A percentile compares a stretch with the other conserved stretches of the same genome.
Evolutionary conservation across 805 yeast genomes (phyloP).

Genomic region (Candida peoriensis): DNA sequence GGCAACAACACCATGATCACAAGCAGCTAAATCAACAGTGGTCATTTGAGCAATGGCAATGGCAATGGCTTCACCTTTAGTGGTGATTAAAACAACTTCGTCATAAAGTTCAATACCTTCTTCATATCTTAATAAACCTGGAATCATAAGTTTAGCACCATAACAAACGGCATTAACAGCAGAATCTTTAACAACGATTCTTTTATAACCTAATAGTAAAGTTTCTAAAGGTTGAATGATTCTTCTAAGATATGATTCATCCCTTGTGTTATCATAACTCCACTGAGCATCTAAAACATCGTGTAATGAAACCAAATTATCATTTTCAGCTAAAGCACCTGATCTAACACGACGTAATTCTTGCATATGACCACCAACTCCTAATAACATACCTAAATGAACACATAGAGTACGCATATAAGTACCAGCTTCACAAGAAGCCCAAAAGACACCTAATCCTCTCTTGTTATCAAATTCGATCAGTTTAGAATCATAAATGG

Average conservation of each 20-base stretch:
- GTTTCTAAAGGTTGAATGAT: slow-evolving; percentile 94
- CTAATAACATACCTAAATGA: slow-evolving; percentile 95
- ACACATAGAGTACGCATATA: slow-evolving; percentile 99
- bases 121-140: slow-evolving; percentile 96
- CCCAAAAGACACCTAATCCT: slow-evolving; percentile 98
- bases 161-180: slow-evolving; percentile 98
- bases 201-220: slow-evolving; percentile 88
- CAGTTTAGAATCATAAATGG: slow-evolving; percentile 92
- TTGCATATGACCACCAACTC: slow-evolving; percentile 99
- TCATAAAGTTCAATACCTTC: slow-evolving; percentile 96
- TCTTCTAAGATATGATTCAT: slow-evolving; percentile 91
- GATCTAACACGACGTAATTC: slow-evolving; percentile 98
- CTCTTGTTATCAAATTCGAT: slow-evolving; percentile 96
- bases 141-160: slow-evolving; percentile 98
- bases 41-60: slow-evolving; percentile 99
- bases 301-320: slow-evolving; percentile 90
- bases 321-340: slow-evolving; percentile 89
- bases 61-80: slow-evolving; percentile 99
- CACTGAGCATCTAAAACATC: slow-evolving; percentile 98
- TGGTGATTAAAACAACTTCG: slow-evolving; percentile 96
- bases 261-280: slow-evolving; percentile 95
- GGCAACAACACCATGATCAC: slow-evolving; percentile 99
- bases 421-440: slow-evolving; percentile 99
- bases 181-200: slow-evolving; percentile 90
- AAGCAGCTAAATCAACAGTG: slow-evolving; percentile 90